phyloP scores from a whole-genome alignment of 345 rosid genomes.

The Lagerstroemia speciosa region DNA sequence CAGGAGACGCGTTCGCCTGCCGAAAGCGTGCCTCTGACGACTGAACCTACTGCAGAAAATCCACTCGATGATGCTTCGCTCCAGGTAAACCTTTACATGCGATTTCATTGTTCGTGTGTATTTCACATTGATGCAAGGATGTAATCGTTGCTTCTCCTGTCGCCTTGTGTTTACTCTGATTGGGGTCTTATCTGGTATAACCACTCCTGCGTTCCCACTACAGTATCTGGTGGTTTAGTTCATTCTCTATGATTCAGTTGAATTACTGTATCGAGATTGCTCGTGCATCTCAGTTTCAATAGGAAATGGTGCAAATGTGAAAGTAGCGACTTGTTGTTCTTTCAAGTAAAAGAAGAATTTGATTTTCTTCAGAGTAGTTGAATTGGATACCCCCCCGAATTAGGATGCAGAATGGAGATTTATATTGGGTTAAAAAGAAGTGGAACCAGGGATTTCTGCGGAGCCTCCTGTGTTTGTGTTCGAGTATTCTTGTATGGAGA shows the following conservation, averaged over 20 bases:
- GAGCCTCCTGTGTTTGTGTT: neutral
- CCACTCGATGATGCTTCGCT: constrained; percentile 2
- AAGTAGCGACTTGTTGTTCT: too few species aligned
- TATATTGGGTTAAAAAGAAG: neutral
- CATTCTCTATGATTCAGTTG: neutral
- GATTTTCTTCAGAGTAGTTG: neutral
- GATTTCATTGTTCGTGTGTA: neutral
- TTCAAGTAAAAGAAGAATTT: neutral
- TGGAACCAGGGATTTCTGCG: neutral
- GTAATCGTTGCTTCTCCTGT: neutral
- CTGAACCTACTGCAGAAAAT: neutral
- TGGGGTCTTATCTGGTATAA: neutral
- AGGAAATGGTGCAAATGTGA: too few species aligned
- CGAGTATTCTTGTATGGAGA: neutral
- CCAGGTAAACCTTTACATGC: neutral
- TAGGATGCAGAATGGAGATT: neutral
- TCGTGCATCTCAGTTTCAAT: too few species aligned
- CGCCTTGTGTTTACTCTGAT: neutral
- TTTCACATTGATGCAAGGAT: neutral
- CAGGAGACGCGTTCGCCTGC: constrained; percentile 1
- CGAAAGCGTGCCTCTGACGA: neutral
- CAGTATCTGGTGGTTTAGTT: neutral
- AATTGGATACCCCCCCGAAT: neutral
- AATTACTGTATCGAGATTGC: neutral
- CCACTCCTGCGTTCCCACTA: neutral